Evolutionary conservation across 2,329 filamentous ascomycete species (phyloP), one percentile per base, ranked within the genome.

Genomic region (Drechslera avenae): DNA sequence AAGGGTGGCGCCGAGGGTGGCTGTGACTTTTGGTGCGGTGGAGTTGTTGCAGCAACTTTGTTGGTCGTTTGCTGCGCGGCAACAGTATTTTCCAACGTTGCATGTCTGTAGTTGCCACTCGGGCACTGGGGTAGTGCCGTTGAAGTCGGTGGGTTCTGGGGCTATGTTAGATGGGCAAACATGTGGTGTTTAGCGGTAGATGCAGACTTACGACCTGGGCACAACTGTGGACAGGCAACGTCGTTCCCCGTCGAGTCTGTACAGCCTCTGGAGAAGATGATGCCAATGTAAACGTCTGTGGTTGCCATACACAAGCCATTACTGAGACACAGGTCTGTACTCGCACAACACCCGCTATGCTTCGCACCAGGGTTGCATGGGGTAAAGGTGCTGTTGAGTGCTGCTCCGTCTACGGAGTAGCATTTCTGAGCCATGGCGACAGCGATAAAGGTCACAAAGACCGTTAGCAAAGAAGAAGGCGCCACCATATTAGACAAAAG

Each of bases 221-320:
- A 72, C 26, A 66, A 40, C 18, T 62, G 64, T 30, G 67, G 65
- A 53, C 70, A 73, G 33, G 56, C 63, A 8, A 46, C 50, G 46
- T 66, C 64, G 23, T 61, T 59, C 7, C 68, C 65, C 3, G 63
- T 71, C 7, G 64, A 43, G 55, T 73, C 70, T 30, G 70, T 73
- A 61, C 70, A 73, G n/a, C 67, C 70, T 48, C 46, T 52, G 33
- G 71, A 66, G 61, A 66, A 71, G 45, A 73, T 67, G 30, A 62
- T 67, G 13, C 70, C 70, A 46, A 71, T 58, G 21, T 54, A 64
- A 40, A 60, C 52, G 13, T 54, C 53, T 21, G 46, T 57, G 7
- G 70, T 71, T 16, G 64, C 64, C 69, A 72, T 68, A 43, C 70
- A 73, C 16, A 72, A 41, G 9, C 69, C 70, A 34, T 59, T 73